Evolutionary conservation across 805 yeast genomes (phyloP), one percentile per base, ranked within the genome.

Genomic region (Alloascoidea hylecoeti): DNA sequence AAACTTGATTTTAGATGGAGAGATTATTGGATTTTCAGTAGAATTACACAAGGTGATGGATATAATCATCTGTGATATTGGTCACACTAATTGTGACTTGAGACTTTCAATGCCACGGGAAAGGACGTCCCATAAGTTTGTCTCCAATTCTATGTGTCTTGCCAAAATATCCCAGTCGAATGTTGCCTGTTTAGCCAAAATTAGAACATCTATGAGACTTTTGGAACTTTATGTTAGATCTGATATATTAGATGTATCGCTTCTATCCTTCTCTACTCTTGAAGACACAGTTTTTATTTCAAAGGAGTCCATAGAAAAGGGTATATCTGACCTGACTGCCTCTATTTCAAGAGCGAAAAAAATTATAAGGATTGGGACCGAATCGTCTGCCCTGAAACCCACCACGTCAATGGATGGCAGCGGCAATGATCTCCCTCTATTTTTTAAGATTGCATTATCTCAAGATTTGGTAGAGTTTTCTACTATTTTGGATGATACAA

Each of bases 391-490:
- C n/a, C n/a, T n/a, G n/a, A n/a, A n/a, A n/a, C n/a, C n/a, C n/a
- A n/a, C n/a, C n/a, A n/a, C n/a, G n/a, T n/a, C n/a, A n/a, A n/a
- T n/a, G n/a, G 30, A 23, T n/a, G 30, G 9, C 9, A 23, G n/a
- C n/a, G 9, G 13, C n/a, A 23, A 23, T n/a, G 30, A 23, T 9
- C 13, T 9, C 30, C 37, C 43, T 16, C 13, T 42, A 12, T 30
- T 40, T 12, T 12, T 37, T 1, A 42, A 38, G 18, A 9, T 40
- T 3, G 33, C 37, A 12, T 16, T 32, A 13, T 28, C 35, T 16
- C 34, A 35, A 35, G 60, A 63, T 19, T 63, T 63, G 39, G 48
- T 57, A 34, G 65, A 64, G 3, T 34, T 65, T 16, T 54, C 64
- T 1, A 49, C 62, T 4, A 49, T 55, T 37, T 42, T 52, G 12